Evolutionary conservation across 2,329 filamentous ascomycete species (phyloP).

Genomic region (Verticillium isaacii): DNA sequence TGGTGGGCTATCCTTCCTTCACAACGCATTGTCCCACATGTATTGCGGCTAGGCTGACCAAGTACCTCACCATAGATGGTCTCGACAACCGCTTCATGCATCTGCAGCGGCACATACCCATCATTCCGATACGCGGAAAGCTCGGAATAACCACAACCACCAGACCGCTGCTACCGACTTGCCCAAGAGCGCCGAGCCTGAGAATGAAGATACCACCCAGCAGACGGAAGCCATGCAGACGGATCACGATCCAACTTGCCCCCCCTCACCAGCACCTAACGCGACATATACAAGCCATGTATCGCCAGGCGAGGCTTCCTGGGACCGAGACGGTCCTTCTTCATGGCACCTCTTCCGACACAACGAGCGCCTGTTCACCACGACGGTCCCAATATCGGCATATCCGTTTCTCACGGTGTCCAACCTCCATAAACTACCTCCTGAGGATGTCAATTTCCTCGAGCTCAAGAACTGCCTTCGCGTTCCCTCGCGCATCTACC

Average conservation of each 20-base stretch:
- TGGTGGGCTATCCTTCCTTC: neutral
- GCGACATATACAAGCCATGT: neutral
- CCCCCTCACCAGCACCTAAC: neutral
- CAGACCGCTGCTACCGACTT: neutral
- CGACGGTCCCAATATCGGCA: conserved; percentile 1
- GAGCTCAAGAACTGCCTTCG: conserved; percentile 67
- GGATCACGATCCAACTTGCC: neutral
- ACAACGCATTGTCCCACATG: neutral
- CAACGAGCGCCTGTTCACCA: neutral
- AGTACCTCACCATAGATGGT: neutral
- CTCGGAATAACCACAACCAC: neutral
- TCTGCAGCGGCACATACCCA: neutral
- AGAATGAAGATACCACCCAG: neutral
- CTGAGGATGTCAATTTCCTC: conserved; percentile 57
- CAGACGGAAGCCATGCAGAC: neutral
- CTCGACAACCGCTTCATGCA: neutral
- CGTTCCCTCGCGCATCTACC: conserved; percentile 67
- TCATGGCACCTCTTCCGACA: neutral
- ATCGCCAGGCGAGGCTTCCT: neutral
- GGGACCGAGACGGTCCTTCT: neutral
- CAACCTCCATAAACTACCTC: conserved; percentile 42
- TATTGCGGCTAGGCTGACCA: neutral
- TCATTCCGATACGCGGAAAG: neutral
- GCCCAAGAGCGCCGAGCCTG: neutral
- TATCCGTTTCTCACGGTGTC: conserved; percentile 12